Evolutionary conservation across 192 early-diverging fungal species (phyloP).

Genomic region (Coemansia sp.): DNA sequence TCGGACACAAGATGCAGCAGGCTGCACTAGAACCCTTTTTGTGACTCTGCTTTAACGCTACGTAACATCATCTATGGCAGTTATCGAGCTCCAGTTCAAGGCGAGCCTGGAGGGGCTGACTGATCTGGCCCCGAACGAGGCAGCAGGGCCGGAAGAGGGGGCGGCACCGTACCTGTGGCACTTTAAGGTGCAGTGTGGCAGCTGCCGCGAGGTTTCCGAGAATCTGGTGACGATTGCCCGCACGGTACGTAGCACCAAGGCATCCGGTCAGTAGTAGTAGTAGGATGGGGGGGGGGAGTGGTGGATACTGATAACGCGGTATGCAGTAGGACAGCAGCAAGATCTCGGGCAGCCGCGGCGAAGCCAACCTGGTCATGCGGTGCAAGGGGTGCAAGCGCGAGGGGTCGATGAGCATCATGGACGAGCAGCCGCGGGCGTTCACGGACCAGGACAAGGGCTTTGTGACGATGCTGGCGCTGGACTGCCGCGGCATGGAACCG

Average conservation of each 20-base stretch:
- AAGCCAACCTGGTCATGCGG: constrained; percentile 80
- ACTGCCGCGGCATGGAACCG: constrained; percentile 79
- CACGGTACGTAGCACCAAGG: constrained; percentile 9
- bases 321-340: constrained; percentile 55
- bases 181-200: constrained; percentile 75
- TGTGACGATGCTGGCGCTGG: constrained; percentile 60
- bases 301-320: neutral
- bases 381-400: constrained; percentile 89
- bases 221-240: constrained; percentile 39
- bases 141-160: constrained; percentile 34
- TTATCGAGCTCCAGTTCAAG: constrained; percentile 60
- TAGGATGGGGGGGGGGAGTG: neutral
- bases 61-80: constrained; percentile 12
- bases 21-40: too few species aligned
- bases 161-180: constrained; percentile 53
- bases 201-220: constrained; percentile 69
- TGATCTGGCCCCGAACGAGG: constrained; percentile 55
- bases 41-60: too few species aligned
- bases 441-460: constrained; percentile 54
- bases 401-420: constrained; percentile 52
- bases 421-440: constrained; percentile 10
- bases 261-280: neutral
- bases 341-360: constrained; percentile 66
- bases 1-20: neutral
- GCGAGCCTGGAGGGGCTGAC: constrained; percentile 81